Evolutionary conservation across 1,284 basidiomycete species (phyloP), one percentile per base, ranked within the genome.

Genomic region (Trichosporon coremiiforme): DNA sequence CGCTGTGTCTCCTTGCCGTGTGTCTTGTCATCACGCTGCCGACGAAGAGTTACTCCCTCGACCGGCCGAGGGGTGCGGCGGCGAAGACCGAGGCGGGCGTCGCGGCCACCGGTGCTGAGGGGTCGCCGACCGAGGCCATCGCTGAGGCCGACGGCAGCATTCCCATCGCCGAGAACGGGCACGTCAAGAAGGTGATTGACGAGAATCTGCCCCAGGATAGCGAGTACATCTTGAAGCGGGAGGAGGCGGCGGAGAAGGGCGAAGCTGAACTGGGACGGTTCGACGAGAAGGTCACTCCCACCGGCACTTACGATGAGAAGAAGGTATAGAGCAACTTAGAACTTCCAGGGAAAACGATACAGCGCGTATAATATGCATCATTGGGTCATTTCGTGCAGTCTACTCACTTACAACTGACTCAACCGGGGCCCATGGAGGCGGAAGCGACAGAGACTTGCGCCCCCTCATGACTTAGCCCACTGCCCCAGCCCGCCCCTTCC

Each of bases 141-240:
- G 66, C 66, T 1, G 66, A 67, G 60, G 38, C 60, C 9, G 66
- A 67, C 36, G 66, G 66, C 41, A 62, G 57, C 17, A 38, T 45
- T 13, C 60, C 66, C 12, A 12, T 66, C n/a, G 50, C 33, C 20
- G 17, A 35, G 33, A 57, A 47, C 29, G 53, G 31, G 29, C 33
- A 62, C 7, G 9, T 29, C 12, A 62, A 20, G 8, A 31, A 17
- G 15, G 57, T 62, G 29, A 62, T 62, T 10, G 57, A 62, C 57
- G 57, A 62, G 57, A 62, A 62, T 29, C 13, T 60, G 20, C 53
- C 53, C 53, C 29, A 13, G 17, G 57, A 31, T 1, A 33, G 29
- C 6, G 57, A 62, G 57, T 62, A 33, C 57, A 31, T 33, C 15
- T 17, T 62, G 20, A 80, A 73, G 68, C 77, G 71, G 1, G 79